phyloP scores from a whole-genome alignment of 768 basidiomycete species.

The Tremella yokohamensis region DNA sequence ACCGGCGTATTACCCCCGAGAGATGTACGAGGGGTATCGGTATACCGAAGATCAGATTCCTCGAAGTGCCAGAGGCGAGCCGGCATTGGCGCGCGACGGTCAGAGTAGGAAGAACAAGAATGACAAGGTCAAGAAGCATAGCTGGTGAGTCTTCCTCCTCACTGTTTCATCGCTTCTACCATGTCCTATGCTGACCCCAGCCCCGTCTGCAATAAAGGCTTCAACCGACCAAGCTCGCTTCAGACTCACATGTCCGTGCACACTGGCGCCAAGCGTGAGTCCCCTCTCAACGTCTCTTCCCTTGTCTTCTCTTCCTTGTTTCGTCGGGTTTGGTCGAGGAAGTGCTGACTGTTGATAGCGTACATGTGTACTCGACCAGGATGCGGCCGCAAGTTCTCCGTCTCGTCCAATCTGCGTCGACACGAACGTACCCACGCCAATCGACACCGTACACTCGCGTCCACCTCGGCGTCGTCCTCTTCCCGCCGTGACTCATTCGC shows the following conservation, averaged over 20 bases:
- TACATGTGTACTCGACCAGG: slow-evolving; percentile 22
- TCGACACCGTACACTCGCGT: background rate
- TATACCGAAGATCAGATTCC: background rate
- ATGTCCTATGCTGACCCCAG: slow-evolving; percentile 12
- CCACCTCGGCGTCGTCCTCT: background rate
- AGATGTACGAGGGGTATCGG: background rate
- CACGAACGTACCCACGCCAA: slow-evolving; percentile 37
- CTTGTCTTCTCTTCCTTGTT: slow-evolving; percentile 12
- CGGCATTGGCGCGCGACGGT: background rate
- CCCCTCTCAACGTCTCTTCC: background rate
- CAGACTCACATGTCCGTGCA: slow-evolving; percentile 49
- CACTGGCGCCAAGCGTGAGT: slow-evolving; percentile 48
- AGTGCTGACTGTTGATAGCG: slow-evolving; percentile 11
- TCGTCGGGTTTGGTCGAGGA: slow-evolving; percentile 2
- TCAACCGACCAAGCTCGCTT: slow-evolving; percentile 45
- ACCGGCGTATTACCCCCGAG: too few species aligned
- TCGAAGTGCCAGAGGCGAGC: background rate
- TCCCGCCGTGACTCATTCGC: too few species aligned
- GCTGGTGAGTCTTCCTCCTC: slow-evolving; percentile 3
- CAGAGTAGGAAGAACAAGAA: background rate
- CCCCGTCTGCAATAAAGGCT: slow-evolving; percentile 44
- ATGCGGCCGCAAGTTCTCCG: slow-evolving; percentile 44
- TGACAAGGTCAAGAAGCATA: slow-evolving; percentile 4
- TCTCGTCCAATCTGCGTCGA: slow-evolving; percentile 43
- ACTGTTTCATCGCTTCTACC: background rate